Evolutionary conservation across 305 asterid species (phyloP).

Genomic region (Fraxinus xanthoxyloides): DNA sequence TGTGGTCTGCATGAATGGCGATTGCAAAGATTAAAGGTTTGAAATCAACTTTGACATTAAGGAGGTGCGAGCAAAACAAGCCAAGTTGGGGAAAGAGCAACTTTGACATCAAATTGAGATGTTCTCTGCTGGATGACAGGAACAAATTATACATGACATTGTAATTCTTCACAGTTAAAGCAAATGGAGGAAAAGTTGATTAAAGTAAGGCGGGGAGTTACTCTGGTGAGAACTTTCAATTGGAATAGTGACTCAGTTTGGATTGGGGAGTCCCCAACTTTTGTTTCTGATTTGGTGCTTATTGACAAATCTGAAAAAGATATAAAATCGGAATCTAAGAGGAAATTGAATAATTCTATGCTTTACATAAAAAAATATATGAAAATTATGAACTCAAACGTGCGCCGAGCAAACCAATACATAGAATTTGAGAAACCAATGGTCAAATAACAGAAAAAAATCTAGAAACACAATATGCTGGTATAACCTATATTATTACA

Average conservation of each 20-base stretch:
- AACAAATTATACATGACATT: neutral
- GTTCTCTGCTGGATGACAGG: conserved; percentile 9
- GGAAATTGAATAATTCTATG: neutral
- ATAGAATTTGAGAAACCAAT: neutral
- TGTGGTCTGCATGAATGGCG: conserved; percentile 5
- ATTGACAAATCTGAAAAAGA: neutral
- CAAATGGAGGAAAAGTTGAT: conserved; percentile 80
- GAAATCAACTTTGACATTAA: conserved; percentile 76
- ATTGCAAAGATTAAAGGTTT: conserved; percentile 70
- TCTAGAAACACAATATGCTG: neutral
- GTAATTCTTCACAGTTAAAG: conserved; percentile 42
- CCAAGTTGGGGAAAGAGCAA: conserved; percentile 67
- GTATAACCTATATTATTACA: neutral
- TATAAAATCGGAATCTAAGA: neutral
- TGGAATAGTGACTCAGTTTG: neutral
- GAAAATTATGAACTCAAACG: neutral
- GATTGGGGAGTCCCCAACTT: neutral
- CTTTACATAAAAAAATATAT: neutral
- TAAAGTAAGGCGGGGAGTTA: conserved; percentile 73
- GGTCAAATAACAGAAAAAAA: conserved; percentile 10
- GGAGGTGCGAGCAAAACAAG: conserved; percentile 56
- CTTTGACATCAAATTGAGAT: neutral
- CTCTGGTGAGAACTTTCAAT: conserved; percentile 49
- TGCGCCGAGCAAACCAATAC: conserved; percentile 13
- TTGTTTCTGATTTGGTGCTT: neutral